phyloP scores from a whole-genome alignment of 192 early-diverging fungal genomes.

The Glomus cerebriforme region DNA sequence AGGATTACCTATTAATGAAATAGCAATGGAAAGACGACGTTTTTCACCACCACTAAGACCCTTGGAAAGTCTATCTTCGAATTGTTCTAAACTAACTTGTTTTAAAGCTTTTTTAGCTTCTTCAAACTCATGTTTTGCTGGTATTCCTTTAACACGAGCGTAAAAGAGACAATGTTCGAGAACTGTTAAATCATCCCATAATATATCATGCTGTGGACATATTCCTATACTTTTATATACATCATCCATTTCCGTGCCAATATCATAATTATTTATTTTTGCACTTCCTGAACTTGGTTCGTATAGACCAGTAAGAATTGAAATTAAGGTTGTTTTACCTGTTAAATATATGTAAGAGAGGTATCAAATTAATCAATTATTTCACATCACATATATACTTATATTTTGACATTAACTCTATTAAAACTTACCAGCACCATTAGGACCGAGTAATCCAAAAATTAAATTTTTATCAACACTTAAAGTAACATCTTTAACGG shows the following conservation, averaged over 20 bases:
- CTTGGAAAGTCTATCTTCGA: constrained; percentile 58
- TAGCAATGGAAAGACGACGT: constrained; percentile 72
- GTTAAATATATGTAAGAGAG: background rate
- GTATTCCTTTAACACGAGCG: constrained; percentile 68
- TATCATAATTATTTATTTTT: constrained; percentile 56
- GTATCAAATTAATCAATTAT: background rate
- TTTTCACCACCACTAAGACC: constrained; percentile 78
- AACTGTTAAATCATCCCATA: constrained; percentile 72
- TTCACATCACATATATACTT: too few relatives aligned
- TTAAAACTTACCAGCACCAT: constrained; percentile 57
- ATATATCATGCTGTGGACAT: constrained; percentile 73
- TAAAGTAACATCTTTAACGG: constrained; percentile 69
- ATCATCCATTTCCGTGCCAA: constrained; percentile 50
- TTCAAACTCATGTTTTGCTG: constrained; percentile 43
- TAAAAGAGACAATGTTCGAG: constrained; percentile 75
- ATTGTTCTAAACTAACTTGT: constrained; percentile 56
- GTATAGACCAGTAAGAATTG: constrained; percentile 71
- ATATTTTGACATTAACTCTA: too few relatives aligned
- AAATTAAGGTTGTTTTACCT: constrained; percentile 68
- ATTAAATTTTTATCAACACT: constrained; percentile 59
- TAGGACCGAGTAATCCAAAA: constrained; percentile 72
- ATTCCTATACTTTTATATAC: constrained; percentile 69
- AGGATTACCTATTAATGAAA: constrained; percentile 70
- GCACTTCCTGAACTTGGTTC: constrained; percentile 58
- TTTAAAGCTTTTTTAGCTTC: constrained; percentile 49